phyloP scores from a whole-genome alignment of 352 stramenopile genomes.

The Globisporangium apiculatum region DNA sequence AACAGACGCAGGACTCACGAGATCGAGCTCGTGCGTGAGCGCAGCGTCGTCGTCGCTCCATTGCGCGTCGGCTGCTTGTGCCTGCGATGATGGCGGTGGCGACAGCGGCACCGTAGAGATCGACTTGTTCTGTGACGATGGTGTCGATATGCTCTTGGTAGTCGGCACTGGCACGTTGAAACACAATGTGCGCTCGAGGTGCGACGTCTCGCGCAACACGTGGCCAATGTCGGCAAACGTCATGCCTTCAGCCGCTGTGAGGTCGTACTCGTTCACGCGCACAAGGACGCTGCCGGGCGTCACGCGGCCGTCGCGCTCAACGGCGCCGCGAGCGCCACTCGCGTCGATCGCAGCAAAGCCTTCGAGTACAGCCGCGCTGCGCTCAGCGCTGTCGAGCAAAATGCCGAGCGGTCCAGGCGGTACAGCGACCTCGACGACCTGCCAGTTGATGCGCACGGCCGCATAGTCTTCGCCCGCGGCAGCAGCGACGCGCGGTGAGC shows the following conservation, averaged over 20 bases:
- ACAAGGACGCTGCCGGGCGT: conserved; percentile 38
- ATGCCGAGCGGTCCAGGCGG: conserved; percentile 58
- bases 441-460: conserved; percentile 5
- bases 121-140: not conserved
- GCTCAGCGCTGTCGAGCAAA: conserved; percentile 42
- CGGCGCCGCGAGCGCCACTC: conserved; percentile 28
- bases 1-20: conserved; percentile 11
- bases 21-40: conserved; percentile 1
- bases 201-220: conserved; percentile 46
- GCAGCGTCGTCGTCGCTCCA: conserved; percentile 2
- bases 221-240: conserved; percentile 47
- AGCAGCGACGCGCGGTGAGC: conserved; percentile 4
- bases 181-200: conserved; percentile 35
- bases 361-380: conserved; percentile 43
- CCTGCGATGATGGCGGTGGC: not conserved
- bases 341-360: conserved; percentile 44
- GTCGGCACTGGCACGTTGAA: conserved; percentile 31
- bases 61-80: not conserved
- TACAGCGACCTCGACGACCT: conserved; percentile 38
- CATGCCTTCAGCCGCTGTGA: conserved; percentile 30
- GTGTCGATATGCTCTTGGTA: not conserved
- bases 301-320: conserved; percentile 39
- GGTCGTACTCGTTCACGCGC: conserved; percentile 56
- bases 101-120: not conserved
- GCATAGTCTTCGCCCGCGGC: conserved; percentile 8